A percentile compares a stretch with the other conserved stretches of the same genome.
phyloP scores from a whole-genome alignment of 257 asterid species.

The Anisodus acutangulus region DNA sequence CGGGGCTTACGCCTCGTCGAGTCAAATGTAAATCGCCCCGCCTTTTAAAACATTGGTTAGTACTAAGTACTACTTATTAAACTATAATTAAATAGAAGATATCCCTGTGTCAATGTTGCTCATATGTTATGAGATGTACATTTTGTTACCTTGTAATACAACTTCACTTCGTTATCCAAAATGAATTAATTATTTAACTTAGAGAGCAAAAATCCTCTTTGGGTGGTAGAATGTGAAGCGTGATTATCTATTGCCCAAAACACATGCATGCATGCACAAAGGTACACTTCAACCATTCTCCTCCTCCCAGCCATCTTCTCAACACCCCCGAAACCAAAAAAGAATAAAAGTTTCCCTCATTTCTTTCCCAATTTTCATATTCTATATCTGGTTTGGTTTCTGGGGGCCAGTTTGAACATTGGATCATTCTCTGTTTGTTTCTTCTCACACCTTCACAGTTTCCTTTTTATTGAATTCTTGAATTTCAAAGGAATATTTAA shows the following conservation, averaged over 20 bases:
- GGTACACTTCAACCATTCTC: background rate
- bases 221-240: conserved; percentile 1
- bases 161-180: background rate
- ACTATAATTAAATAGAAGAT: background rate
- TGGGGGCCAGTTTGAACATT: background rate
- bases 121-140: background rate
- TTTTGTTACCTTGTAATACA: background rate
- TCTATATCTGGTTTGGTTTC: background rate
- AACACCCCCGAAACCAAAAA: background rate
- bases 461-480: background rate
- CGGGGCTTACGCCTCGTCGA: too few species aligned
- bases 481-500: background rate
- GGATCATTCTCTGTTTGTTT: background rate
- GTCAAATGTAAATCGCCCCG: too few species aligned
- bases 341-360: background rate
- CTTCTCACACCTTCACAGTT: too few species aligned
- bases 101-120: background rate
- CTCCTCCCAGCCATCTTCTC: background rate
- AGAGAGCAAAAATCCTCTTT: background rate
- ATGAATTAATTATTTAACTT: background rate
- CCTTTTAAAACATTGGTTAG: background rate
- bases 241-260: background rate
- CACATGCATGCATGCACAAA: conserved; percentile 31
- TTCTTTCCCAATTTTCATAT: background rate
- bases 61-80: background rate